Base-by-base conservation (phyloP, 495 filamentous ascomycete genomes). In the Neurospora sp. region DNA sequence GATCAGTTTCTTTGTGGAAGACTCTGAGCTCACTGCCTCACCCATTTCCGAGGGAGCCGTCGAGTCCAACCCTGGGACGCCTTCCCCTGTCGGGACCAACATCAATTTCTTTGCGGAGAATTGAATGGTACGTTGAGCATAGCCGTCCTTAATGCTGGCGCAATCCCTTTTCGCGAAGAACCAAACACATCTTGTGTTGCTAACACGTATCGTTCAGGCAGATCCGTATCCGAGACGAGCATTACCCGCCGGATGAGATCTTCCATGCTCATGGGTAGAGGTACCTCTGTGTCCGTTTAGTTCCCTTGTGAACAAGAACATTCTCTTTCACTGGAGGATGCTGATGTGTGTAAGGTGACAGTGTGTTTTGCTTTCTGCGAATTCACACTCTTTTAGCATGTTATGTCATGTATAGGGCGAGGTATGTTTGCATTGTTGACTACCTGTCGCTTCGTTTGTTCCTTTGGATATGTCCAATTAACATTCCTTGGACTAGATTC, bases 201-300 rank as follows among this genome's bases (percentile, higher is more conserved):
- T 46, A 5, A 46, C 4, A 20, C 8, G 41, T 0, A 7, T 18
- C 16, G 42, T 20, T 20, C 18, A 46, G 42, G 42, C 42, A 20
- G 4, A 20, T 46, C 9, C 1, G 42, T 46, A 3, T 10, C 9
- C 9, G 9, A 4, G 1, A 7, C 42, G 42, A 46, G 18, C 8
- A 10, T 10, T 20, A 11, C 18, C 42, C 3, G 1, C 4, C 1
- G 42, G n/a, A 20, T n/a, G 42, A 44, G 7, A 44, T 9, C 9
- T 20, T 46, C 1, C 18, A 1, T 46, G 42, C 8, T 1, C 18
- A 10, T 46, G 9, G 42, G 42, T 46, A 10, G n/a, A n/a, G n/a
- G n/a, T n/a, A n/a, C n/a, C n/a, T n/a, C n/a, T n/a, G n/a, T 46
- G 3, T 0, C 1, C 42, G 0, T n/a, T 20, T 0, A 0, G 3